Evolutionary conservation across 176 grass and related monocot genomes (phyloP), one percentile per base, ranked within the genome.

Genomic region (Secale cereale): DNA sequence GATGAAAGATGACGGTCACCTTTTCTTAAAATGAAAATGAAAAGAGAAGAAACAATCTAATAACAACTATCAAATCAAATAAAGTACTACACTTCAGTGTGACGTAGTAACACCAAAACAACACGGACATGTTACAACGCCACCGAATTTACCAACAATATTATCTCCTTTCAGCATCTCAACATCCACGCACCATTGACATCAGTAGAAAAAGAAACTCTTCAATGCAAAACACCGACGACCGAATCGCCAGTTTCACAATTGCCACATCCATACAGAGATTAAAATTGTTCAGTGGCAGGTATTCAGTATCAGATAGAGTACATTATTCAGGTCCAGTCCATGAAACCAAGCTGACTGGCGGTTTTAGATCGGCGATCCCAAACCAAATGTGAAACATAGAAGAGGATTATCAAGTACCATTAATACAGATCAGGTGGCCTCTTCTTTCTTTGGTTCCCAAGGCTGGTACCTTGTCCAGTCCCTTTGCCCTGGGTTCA

Each of bases 381-480:
- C 20, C 4, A 70, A 70, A 56, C 45, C 73, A 56, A 56, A 68
- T 32, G 19, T 11, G 26, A 81, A 89, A 71, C 83, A 76, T 52
- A 39, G 2, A 72, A 79, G 61, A 78, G 31, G 45, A 75, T 67
- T 40, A 29, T 76, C 45, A 16, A 59, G 26, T 26, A 70, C 56
- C 59, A 35, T 77, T 39, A 23, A 12, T 17, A 60, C 76, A 74
- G 36, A 68, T 86, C 81, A 78, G 36, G 80, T 32, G 25, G 37
- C 15, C 82, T 91, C 86, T 5, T 87, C 78, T 82, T 95, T 92
- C 78, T 90, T 91, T 8, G 97, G 93, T 56, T 94, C 83, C 91
- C 97, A 95, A 19, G 89, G 88, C 90, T 95, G 93, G 81, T 95
- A 95, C 37, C 87, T 79, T 40, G 91, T 95, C 97, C 93, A 99